These are phyloP conservation scores for Hypoxylon rubiginosum DNA, from an alignment of 2,329 filamentous ascomycete genomes.

Conservation along the genomic window DNA sequence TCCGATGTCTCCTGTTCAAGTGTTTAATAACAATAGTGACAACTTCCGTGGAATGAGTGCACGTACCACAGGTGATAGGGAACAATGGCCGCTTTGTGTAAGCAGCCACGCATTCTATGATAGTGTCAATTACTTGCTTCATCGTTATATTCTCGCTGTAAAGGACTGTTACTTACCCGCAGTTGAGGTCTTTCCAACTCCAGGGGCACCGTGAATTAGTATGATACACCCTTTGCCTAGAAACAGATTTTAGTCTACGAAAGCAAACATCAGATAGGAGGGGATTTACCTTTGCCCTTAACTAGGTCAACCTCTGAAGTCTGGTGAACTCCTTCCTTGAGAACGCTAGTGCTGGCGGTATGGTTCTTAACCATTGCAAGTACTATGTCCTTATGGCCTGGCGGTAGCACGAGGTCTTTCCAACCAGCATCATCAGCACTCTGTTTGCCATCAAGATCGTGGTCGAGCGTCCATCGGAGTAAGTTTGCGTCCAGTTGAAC, in stretches of 20 bases:
- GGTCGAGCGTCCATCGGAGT: constrained; percentile 26
- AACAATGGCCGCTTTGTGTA: constrained; percentile 37
- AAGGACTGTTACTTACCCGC: constrained; percentile 41
- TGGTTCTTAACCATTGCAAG: constrained; percentile 50
- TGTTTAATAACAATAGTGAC: background rate
- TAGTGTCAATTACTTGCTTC: background rate
- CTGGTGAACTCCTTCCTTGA: constrained; percentile 10
- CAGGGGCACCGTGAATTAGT: constrained; percentile 52
- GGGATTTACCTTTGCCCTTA: constrained; percentile 47
- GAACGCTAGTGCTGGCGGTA: constrained; percentile 19
- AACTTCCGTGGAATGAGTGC: background rate
- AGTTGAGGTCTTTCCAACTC: constrained; percentile 53
- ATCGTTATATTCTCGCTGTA: background rate
- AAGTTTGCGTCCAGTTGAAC: constrained; percentile 13
- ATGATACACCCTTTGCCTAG: constrained; percentile 52
- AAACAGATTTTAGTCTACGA: constrained; percentile 2
- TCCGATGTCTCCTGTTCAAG: constrained; percentile 47
- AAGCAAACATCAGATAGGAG: constrained; percentile 15
- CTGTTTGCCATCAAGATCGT: constrained; percentile 10
- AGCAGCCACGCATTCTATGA: constrained; percentile 43
- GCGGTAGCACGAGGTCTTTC: constrained; percentile 49
- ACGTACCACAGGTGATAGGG: constrained; percentile 41
- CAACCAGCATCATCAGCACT: constrained; percentile 34
- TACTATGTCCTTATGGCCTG: constrained; percentile 49
- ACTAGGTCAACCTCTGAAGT: constrained; percentile 48